Conservation (phyloP, 139 green algal species). For the Astrephomene gubernaculifera region DNA sequence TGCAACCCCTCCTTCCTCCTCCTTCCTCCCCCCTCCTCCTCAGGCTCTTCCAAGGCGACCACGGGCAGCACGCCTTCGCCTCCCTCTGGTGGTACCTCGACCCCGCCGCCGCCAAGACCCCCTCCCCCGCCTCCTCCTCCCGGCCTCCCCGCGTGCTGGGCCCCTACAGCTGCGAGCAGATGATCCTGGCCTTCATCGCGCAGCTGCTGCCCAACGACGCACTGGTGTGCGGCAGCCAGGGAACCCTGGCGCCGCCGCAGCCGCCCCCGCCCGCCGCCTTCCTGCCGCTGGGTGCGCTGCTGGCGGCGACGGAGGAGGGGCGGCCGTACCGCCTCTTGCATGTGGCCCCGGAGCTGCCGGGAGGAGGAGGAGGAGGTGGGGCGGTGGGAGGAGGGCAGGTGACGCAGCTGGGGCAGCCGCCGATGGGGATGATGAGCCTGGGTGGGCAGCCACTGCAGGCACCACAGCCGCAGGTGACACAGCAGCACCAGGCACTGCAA, state of each 20-base stretch:
- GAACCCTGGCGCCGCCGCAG: background rate
- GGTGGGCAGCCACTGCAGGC: no score
- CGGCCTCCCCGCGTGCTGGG: background rate
- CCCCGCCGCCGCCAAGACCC: background rate
- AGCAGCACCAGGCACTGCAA: no score
- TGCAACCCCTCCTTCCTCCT: background rate
- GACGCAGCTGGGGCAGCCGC: no score
- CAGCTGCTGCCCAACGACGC: constrained; percentile 23
- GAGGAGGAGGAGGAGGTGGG: no score
- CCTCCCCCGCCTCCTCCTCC: background rate
- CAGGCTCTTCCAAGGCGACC: constrained; percentile 46
- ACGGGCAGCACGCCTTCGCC: constrained; percentile 25
- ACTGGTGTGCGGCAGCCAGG: constrained; percentile 29
- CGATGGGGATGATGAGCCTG: no score
- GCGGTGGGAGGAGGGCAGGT: no score
- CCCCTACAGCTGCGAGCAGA: constrained; percentile 45
- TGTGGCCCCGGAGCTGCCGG: background rate
- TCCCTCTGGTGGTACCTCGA: constrained; percentile 37
- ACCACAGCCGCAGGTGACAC: no score
- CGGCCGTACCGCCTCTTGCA: constrained; percentile 8
- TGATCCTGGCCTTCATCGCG: constrained; percentile 45
- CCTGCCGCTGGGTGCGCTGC: constrained; percentile 8
- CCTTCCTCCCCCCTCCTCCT: no score
- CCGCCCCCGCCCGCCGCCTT: constrained; percentile 14
- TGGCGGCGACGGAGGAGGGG: constrained; percentile 15